These are phyloP conservation scores for Claviceps pazoutovae DNA, from an alignment of 2,329 filamentous ascomycete species.

Conservation along the genomic window DNA sequence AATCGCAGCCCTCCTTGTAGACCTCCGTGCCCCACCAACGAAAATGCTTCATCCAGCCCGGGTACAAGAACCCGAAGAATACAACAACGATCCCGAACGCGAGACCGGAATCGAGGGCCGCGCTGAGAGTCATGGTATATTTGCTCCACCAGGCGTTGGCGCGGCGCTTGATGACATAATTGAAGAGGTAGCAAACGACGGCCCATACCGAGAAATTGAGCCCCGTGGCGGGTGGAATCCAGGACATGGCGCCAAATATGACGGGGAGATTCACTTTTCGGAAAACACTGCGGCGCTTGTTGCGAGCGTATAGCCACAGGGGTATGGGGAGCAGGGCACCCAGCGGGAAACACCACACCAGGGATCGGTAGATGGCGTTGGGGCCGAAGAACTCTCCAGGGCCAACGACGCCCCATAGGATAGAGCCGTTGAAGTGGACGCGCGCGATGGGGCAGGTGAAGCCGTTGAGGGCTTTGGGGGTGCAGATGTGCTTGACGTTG, in stretches of 20 bases:
- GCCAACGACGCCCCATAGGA: conserved; percentile 80
- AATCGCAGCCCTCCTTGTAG: conserved; percentile 74
- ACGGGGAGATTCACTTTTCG: conserved; percentile 72
- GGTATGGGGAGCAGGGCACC: conserved; percentile 62
- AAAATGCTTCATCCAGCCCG: conserved; percentile 58
- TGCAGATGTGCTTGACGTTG: conserved; percentile 66
- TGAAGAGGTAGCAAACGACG: conserved; percentile 74
- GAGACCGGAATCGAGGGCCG: conserved; percentile 68
- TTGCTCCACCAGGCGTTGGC: conserved; percentile 74
- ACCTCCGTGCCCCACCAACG: conserved; percentile 84
- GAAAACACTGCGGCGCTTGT: conserved; percentile 45
- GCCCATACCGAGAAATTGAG: conserved; percentile 85
- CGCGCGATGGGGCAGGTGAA: conserved; percentile 80
- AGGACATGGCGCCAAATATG: conserved; percentile 67
- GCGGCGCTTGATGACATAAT: conserved; percentile 56
- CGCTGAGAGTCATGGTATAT: conserved; percentile 80
- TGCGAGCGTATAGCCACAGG: conserved; percentile 56
- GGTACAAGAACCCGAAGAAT: conserved; percentile 78
- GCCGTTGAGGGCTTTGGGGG: conserved; percentile 64
- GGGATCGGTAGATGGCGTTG: conserved; percentile 56
- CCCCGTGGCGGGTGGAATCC: conserved; percentile 77
- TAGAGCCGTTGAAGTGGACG: conserved; percentile 81
- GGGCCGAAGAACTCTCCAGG: conserved; percentile 71
- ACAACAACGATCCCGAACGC: conserved; percentile 73
- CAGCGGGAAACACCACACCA: conserved; percentile 71